Percentiles rank a stretch among this genome's conserved stretches.
These are phyloP conservation scores for Entoloma clypeatum DNA, from an alignment of 1,284 basidiomycete species.

Conservation along the genomic window DNA sequence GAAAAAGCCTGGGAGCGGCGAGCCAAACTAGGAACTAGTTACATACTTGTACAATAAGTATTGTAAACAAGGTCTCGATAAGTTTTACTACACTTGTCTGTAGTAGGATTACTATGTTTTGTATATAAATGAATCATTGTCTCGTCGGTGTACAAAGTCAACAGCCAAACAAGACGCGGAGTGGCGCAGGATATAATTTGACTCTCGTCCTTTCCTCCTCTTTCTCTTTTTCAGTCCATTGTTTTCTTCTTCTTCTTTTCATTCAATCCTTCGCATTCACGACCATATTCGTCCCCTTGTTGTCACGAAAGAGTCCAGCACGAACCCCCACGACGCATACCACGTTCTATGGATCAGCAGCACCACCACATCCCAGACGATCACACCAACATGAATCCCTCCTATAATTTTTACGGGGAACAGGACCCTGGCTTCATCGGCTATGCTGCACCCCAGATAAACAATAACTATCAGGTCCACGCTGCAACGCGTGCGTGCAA, in stretches of 20 bases:
- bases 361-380: conserved; percentile 30
- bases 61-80: too few relatives aligned
- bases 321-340: conserved; percentile 19
- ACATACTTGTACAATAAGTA: too few relatives aligned
- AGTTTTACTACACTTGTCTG: too few relatives aligned
- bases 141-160: conserved; percentile 23
- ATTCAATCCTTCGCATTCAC: conserved; percentile 25
- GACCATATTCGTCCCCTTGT: conserved; percentile 11
- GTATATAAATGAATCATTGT: conserved; percentile 12
- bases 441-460: conserved; percentile 36
- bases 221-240: conserved; percentile 26
- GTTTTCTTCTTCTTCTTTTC: conserved; percentile 28
- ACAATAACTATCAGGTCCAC: conserved; percentile 37
- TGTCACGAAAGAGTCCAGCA: conserved; percentile 19
- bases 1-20: conserved; percentile 9
- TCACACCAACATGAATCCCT: conserved; percentile 27
- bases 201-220: conserved; percentile 21
- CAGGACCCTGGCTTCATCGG: conserved; percentile 38
- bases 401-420: conserved; percentile 38
- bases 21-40: conserved; percentile 13
- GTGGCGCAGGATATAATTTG: conserved; percentile 25
- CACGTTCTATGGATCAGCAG: conserved; percentile 36
- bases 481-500: conserved; percentile 54
- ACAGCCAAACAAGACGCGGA: conserved; percentile 23
- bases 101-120: background rate